phyloP scores from a whole-genome alignment of 2,329 filamentous ascomycete genomes.

The Aspergillus texensis region DNA sequence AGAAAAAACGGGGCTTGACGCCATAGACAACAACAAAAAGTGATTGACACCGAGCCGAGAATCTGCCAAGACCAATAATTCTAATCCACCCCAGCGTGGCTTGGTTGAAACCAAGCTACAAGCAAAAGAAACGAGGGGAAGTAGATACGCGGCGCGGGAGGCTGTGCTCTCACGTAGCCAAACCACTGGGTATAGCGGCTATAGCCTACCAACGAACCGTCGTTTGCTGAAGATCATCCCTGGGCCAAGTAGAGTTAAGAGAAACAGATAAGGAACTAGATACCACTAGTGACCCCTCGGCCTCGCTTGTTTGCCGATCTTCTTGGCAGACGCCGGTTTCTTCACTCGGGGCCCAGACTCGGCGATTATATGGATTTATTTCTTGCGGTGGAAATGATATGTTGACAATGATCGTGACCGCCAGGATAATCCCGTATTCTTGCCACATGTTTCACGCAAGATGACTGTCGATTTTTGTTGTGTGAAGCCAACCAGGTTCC shows the following conservation, averaged over 20 bases:
- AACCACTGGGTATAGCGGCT: neutral
- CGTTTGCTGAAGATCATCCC: neutral
- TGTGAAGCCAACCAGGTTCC: neutral
- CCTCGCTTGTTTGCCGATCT: conserved; percentile 18
- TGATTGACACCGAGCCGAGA: neutral
- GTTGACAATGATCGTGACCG: neutral
- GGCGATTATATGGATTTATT: neutral
- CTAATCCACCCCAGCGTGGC: conserved; percentile 13
- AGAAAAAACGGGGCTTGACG: neutral
- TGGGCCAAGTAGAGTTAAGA: conserved; percentile 1
- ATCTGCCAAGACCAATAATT: conserved; percentile 17
- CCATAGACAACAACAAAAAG: neutral
- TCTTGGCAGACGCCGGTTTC: conserved; percentile 16
- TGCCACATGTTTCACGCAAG: neutral
- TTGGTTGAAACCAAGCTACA: conserved; percentile 11
- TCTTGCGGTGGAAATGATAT: neutral
- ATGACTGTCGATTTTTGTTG: neutral
- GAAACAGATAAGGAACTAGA: conserved; percentile 5
- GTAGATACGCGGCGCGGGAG: neutral
- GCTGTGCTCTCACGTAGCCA: neutral
- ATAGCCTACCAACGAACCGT: neutral
- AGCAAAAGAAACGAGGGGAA: neutral
- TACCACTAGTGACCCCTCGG: conserved; percentile 12
- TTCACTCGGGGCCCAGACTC: neutral
- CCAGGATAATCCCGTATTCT: neutral